Evolutionary conservation across 495 filamentous ascomycete genomes (phyloP).

Genomic region (Neurospora sp.): DNA sequence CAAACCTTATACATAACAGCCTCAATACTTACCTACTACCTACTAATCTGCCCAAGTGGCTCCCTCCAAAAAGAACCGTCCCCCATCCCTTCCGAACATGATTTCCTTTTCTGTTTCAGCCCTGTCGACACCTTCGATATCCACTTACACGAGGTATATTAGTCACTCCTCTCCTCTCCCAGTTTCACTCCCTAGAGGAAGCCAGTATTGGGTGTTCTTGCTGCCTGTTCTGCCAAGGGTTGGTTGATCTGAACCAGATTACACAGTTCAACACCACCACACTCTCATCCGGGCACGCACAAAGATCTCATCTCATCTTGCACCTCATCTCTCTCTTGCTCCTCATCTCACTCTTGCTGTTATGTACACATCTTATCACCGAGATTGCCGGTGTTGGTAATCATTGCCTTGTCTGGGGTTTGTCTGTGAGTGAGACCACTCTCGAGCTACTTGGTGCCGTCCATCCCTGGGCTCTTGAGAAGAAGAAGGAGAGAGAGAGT

Average conservation of each 20-base stretch:
- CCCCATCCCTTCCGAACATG: neutral
- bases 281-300: neutral
- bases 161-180: neutral
- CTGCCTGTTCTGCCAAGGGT: neutral
- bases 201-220: neutral
- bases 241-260: neutral
- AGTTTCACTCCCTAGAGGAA: neutral
- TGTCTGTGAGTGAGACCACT: neutral
- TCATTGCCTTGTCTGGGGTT: neutral
- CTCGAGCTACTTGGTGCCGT: neutral
- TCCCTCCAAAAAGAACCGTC: neutral
- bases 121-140: constrained; percentile 10
- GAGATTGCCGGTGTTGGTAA: neutral
- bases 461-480: neutral
- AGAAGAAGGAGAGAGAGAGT: neutral
- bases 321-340: neutral
- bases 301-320: neutral
- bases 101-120: constrained; percentile 13
- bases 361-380: neutral
- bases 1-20: neutral
- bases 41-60: neutral
- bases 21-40: neutral
- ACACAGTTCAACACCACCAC: neutral
- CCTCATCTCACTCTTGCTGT: neutral
- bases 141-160: neutral